Evolutionary conservation across 768 basidiomycete species (phyloP).

Genomic region (Panellus pusillus): DNA sequence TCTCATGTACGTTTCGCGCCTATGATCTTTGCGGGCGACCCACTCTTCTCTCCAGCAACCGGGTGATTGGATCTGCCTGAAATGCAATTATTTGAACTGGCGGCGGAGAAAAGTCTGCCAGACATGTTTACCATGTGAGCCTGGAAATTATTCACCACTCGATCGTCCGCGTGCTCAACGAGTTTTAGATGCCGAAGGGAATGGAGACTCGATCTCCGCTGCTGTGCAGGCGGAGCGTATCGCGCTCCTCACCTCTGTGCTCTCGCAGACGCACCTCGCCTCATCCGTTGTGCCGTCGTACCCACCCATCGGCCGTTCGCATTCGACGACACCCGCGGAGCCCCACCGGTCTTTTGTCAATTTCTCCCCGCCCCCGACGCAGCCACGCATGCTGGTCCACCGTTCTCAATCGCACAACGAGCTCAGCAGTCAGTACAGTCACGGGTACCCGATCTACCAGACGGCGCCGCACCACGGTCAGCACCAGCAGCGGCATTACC

Average conservation of each 20-base stretch:
- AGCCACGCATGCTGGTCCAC: slow-evolving; percentile 39
- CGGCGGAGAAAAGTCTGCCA: slow-evolving; percentile 86
- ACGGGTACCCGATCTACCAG: slow-evolving; percentile 57
- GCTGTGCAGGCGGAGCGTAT: slow-evolving; percentile 86
- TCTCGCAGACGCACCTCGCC: slow-evolving; percentile 49
- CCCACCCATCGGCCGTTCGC: slow-evolving; percentile 35
- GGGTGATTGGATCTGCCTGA: slow-evolving; percentile 80
- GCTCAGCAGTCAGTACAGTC: slow-evolving; percentile 42
- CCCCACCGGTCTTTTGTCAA: slow-evolving; percentile 40
- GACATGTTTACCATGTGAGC: slow-evolving; percentile 81
- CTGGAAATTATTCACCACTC: slow-evolving; percentile 7
- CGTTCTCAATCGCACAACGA: slow-evolving; percentile 56
- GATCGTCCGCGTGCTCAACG: slow-evolving; percentile 7
- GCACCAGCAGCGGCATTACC: slow-evolving; percentile 20
- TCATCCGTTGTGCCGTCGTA: slow-evolving; percentile 20
- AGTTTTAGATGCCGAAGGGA: slow-evolving; percentile 75
- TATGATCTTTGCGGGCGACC: slow-evolving; percentile 1
- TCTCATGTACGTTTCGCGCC: slow-evolving; percentile 60
- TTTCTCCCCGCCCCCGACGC: slow-evolving; percentile 28
- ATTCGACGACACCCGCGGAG: slow-evolving; percentile 49
- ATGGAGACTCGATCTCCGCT: slow-evolving; percentile 83
- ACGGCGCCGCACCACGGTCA: slow-evolving; percentile 48
- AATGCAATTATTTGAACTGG: slow-evolving; percentile 90
- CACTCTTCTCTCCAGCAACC: slow-evolving; percentile 50
- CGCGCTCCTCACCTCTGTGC: slow-evolving; percentile 72